A percentile compares a stretch with the other conserved stretches of the same genome.
These are phyloP conservation scores for Trichoderma gracile DNA, from an alignment of 2,329 filamentous ascomycete genomes.

Conservation along the genomic window DNA sequence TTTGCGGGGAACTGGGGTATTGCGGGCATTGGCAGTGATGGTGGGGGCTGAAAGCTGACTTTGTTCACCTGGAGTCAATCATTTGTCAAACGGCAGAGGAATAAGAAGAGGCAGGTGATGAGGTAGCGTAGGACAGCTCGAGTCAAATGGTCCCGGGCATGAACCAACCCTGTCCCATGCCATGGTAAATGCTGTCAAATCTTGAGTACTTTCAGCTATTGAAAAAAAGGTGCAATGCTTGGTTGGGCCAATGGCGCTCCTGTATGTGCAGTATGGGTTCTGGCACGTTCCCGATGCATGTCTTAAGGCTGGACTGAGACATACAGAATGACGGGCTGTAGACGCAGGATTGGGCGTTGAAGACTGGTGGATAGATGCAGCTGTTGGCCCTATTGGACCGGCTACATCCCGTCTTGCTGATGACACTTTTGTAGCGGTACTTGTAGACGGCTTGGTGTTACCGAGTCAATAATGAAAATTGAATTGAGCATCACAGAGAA, in stretches of 20 bases:
- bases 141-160: not conserved
- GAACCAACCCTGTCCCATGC: not conserved
- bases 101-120: too few species aligned
- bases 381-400: not conserved
- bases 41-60: not conserved
- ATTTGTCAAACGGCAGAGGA: too few species aligned
- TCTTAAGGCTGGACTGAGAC: slow-evolving; percentile 7
- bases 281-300: not conserved
- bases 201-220: not conserved
- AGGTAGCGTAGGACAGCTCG: not conserved
- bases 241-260: not conserved
- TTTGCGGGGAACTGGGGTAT: slow-evolving; percentile 6
- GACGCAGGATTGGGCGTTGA: slow-evolving; percentile 1
- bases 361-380: not conserved
- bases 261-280: too few species aligned
- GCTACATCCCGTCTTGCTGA: not conserved
- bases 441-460: not conserved
- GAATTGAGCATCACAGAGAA: too few species aligned
- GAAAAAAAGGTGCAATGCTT: not conserved
- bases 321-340: not conserved
- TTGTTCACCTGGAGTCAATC: not conserved
- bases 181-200: not conserved
- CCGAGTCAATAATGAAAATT: not conserved
- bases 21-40: not conserved
- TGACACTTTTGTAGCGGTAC: slow-evolving; percentile 7